These are phyloP conservation scores for Metschnikowia anglica DNA, from an alignment of 805 yeast genomes.

Conservation along the genomic window DNA sequence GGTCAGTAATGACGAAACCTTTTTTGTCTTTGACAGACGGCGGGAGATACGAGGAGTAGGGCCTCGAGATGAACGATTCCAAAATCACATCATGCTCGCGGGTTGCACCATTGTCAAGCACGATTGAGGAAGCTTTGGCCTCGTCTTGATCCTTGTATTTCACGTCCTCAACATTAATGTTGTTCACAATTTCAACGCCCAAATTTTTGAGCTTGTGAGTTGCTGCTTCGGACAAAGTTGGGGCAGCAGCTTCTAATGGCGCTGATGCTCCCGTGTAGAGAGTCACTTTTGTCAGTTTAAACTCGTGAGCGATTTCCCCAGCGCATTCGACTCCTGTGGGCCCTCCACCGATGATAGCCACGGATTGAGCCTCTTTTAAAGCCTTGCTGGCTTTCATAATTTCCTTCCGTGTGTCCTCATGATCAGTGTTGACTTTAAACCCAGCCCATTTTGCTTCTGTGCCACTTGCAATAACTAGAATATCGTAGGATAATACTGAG, in stretches of 20 bases:
- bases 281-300: conserved; percentile 22
- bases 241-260: conserved; percentile 8
- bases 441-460: conserved; percentile 22
- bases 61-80: conserved; percentile 25
- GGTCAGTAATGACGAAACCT: conserved; percentile 33
- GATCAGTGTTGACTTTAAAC: conserved; percentile 27
- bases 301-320: conserved; percentile 33
- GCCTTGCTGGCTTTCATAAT: conserved; percentile 18
- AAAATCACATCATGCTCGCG: conserved; percentile 31
- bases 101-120: conserved; percentile 21
- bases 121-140: conserved; percentile 9
- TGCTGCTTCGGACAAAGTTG: conserved; percentile 9
- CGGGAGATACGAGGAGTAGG: conserved; percentile 36
- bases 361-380: conserved; percentile 24
- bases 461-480: conserved; percentile 39
- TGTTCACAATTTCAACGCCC: conserved; percentile 17
- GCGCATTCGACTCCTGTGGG: conserved; percentile 40
- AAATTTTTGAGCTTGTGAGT: conserved; percentile 12
- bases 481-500: conserved; percentile 26
- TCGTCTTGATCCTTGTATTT: conserved; percentile 14
- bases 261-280: conserved; percentile 23
- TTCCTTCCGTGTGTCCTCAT: conserved; percentile 18
- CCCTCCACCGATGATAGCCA: conserved; percentile 44
- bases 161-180: conserved; percentile 14
- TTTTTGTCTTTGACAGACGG: conserved; percentile 21